A percentile compares a stretch with the other conserved stretches of the same genome.
These are phyloP conservation scores for Fusarium protoensiforme DNA, from an alignment of 2,329 filamentous ascomycete species.

Conservation along the genomic window DNA sequence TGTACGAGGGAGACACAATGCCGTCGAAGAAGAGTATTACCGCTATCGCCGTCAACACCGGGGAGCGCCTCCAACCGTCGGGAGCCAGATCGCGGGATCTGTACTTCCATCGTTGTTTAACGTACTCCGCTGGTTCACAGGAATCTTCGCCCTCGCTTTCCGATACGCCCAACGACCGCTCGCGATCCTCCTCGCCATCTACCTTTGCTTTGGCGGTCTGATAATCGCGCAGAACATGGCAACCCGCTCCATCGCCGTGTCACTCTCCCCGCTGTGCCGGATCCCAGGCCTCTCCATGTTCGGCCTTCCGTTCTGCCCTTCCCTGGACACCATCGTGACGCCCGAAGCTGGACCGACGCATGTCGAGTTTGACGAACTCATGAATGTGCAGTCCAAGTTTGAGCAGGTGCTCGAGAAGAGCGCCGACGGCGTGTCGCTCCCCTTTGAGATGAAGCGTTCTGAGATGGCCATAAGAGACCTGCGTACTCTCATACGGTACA, in stretches of 20 bases:
- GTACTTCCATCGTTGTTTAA: conserved; percentile 54
- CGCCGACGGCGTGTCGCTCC: conserved; percentile 73
- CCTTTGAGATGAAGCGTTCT: conserved; percentile 82
- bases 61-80: conserved; percentile 32
- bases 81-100: conserved; percentile 48
- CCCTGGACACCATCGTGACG: conserved; percentile 41
- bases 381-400: conserved; percentile 79
- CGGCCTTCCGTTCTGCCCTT: conserved; percentile 72
- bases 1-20: conserved; percentile 21
- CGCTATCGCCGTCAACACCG: conserved; percentile 12
- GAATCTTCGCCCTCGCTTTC: conserved; percentile 69
- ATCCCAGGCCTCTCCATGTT: conserved; percentile 73
- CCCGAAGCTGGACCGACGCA: conserved; percentile 39
- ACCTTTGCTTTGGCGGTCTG: conserved; percentile 68
- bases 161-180: conserved; percentile 73
- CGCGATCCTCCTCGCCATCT: conserved; percentile 69
- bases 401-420: conserved; percentile 79
- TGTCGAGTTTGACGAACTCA: conserved; percentile 79
- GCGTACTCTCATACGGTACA: conserved; percentile 77
- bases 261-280: conserved; percentile 75
- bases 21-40: conserved; percentile 29
- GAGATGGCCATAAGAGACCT: conserved; percentile 81
- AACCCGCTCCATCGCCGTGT: conserved; percentile 68
- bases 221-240: conserved; percentile 72
- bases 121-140: conserved; percentile 61